Evolutionary conservation across 495 filamentous ascomycete species (phyloP), one percentile per base, ranked within the genome.

Genomic region (Lophiostoma macrostomum): DNA sequence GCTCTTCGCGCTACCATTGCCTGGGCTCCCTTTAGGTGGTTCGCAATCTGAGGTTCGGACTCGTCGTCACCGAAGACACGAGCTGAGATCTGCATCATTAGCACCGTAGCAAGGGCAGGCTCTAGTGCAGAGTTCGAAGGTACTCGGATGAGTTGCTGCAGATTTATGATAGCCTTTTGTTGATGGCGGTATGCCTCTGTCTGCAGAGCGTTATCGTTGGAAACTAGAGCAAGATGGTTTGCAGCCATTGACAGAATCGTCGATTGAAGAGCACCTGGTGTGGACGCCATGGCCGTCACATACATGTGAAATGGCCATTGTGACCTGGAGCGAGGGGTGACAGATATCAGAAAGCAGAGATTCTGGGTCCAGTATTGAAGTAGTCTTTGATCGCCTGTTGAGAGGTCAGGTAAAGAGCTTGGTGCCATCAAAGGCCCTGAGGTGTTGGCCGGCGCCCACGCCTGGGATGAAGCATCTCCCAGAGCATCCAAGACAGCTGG

Each of bases 11-110:
- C 23, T 4, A 46, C 4, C 23, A 46, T 46, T 46, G 42, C 42
- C 22, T 32, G 16, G 5, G 42, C 42, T 11, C 42, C 42, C 5
- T 16, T 13, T 4, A 46, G 28, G 27, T 46, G 42, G 42, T 46
- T 46, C 5, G 27, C 42, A 5, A 46, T 18, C 4, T 46, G 42
- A 5, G 23, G 24, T 20, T 46, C 42, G 14, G 22, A 16, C 22
- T 46, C 42, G 8, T 32, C 42, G 4, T 46, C 42, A 4, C 42
- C 27, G 42, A 30, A 46, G 6, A 30, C 11, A 11, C 42, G 42
- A 12, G 42, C 42, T 4, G 42, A 46, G 4, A 46, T 18, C 20
- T 46, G 42, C 42, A 46, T 46, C 42, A 46, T 46, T 7, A 46
- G 42, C 4, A 46, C 42, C 5, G 42, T 32, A 4, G 42, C 42